phyloP scores from a whole-genome alignment of 179 eudicot species.

The Amaranthus tricolor region DNA sequence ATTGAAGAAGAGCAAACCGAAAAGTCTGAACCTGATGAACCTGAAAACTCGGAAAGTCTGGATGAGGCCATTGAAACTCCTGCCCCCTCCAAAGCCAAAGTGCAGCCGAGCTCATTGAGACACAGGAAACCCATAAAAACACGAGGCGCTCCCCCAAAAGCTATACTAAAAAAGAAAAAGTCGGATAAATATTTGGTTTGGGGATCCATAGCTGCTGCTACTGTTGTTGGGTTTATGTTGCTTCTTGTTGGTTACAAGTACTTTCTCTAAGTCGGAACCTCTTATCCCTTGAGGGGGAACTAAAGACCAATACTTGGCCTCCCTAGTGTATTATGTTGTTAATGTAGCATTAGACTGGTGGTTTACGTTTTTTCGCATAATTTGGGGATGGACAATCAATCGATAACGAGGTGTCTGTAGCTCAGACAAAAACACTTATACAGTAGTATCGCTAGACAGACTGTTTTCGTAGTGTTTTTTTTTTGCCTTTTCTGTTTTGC shows the following conservation, averaged over 20 bases:
- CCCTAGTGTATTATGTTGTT: conserved; percentile 14
- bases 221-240: conserved; percentile 31
- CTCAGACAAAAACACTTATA: conserved; percentile 27
- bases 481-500: background rate
- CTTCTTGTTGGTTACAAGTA: conserved; percentile 46
- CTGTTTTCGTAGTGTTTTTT: conserved; percentile 6
- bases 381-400: conserved; percentile 26
- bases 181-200: conserved; percentile 66
- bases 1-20: conserved; percentile 48
- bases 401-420: conserved; percentile 28
- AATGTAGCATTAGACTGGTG: conserved; percentile 16
- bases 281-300: conserved; percentile 8
- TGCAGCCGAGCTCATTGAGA: conserved; percentile 32
- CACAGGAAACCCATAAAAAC: conserved; percentile 45
- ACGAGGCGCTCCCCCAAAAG: conserved; percentile 55
- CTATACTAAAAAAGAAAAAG: conserved; percentile 71
- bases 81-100: conserved; percentile 45
- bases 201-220: conserved; percentile 61
- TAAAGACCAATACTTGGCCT: conserved; percentile 9
- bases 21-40: conserved; percentile 36
- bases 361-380: conserved; percentile 24
- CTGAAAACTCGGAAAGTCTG: conserved; percentile 37
- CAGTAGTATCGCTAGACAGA: conserved; percentile 20
- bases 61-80: conserved; percentile 45
- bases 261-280: conserved; percentile 17